phyloP scores from a whole-genome alignment of 2,329 filamentous ascomycete genomes.

The Ceratocystis lukuohia region DNA sequence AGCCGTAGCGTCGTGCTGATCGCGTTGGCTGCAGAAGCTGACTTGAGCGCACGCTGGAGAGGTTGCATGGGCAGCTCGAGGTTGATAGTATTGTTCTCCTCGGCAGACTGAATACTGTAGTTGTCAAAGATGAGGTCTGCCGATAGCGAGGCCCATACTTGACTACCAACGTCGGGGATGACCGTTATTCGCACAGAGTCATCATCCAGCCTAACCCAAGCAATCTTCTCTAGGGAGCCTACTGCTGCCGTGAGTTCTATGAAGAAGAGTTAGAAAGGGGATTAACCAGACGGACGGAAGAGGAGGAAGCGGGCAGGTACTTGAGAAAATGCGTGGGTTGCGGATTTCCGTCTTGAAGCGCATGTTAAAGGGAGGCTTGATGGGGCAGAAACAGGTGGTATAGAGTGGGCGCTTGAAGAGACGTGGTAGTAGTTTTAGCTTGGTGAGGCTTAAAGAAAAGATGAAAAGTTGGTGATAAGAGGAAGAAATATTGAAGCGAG shows the following conservation, averaged over 20 bases:
- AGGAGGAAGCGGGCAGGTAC: conserved; percentile 26
- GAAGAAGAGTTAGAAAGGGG: background rate
- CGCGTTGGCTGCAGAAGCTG: conserved; percentile 56
- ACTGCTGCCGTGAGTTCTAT: conserved; percentile 52
- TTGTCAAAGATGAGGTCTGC: conserved; percentile 78
- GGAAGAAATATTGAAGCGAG: no score
- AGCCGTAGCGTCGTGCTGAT: conserved; percentile 73
- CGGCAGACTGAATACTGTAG: conserved; percentile 76
- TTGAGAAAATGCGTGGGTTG: conserved; percentile 54
- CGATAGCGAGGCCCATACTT: conserved; percentile 71
- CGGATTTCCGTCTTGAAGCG: conserved; percentile 53
- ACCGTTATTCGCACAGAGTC: conserved; percentile 86
- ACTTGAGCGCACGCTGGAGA: conserved; percentile 82
- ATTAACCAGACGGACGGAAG: background rate
- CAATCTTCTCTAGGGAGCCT: conserved; percentile 62
- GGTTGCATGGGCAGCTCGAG: conserved; percentile 83
- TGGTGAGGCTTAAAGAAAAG: background rate
- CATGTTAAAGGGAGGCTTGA: conserved; percentile 32
- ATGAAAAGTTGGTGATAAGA: no score
- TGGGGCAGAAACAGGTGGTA: background rate
- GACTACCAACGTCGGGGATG: conserved; percentile 83
- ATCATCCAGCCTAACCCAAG: conserved; percentile 81
- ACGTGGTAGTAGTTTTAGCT: no score
- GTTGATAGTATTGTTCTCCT: conserved; percentile 78
- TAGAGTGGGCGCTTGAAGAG: background rate